A percentile compares a stretch with the other conserved stretches of the same genome.
These are phyloP conservation scores for Colletotrichum graminicola DNA, from an alignment of 2,329 filamentous ascomycete species.

Conservation along the genomic window DNA sequence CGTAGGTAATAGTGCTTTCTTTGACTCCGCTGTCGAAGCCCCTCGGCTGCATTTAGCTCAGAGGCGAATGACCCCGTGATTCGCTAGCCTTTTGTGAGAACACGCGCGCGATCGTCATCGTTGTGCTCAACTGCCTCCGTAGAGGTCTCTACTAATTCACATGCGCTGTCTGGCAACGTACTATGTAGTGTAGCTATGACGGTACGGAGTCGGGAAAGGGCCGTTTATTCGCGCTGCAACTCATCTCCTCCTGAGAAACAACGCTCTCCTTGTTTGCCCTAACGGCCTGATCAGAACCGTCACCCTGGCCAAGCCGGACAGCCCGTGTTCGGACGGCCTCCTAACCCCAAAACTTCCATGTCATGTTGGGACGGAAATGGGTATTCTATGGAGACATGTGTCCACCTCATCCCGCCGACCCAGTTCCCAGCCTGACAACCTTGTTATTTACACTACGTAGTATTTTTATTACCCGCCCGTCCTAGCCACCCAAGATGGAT, in stretches of 20 bases:
- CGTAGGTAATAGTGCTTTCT: too few relatives aligned
- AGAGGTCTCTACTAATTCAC: neutral
- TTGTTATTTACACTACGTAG: neutral
- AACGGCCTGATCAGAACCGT: neutral
- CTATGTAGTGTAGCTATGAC: neutral
- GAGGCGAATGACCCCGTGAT: neutral
- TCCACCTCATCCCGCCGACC: slow-evolving; percentile 3
- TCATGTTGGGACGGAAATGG: slow-evolving; percentile 8
- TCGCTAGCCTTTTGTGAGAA: neutral
- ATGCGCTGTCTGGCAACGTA: neutral
- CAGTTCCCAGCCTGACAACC: neutral
- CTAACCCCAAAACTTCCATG: neutral
- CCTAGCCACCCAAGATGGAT: neutral
- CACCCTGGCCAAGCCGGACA: neutral
- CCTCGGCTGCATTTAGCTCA: slow-evolving; percentile 27
- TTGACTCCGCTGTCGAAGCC: neutral
- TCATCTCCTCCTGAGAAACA: neutral
- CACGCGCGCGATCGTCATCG: slow-evolving; percentile 25
- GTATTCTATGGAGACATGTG: neutral
- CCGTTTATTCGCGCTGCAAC: neutral
- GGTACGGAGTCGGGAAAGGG: neutral
- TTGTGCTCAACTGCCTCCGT: neutral
- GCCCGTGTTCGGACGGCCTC: slow-evolving; percentile 22
- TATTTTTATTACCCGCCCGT: slow-evolving; percentile 5
- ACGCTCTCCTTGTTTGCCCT: neutral